Evolutionary conservation across 2,329 filamentous ascomycete genomes (phyloP).

Genomic region (Claviceps arundinis): DNA sequence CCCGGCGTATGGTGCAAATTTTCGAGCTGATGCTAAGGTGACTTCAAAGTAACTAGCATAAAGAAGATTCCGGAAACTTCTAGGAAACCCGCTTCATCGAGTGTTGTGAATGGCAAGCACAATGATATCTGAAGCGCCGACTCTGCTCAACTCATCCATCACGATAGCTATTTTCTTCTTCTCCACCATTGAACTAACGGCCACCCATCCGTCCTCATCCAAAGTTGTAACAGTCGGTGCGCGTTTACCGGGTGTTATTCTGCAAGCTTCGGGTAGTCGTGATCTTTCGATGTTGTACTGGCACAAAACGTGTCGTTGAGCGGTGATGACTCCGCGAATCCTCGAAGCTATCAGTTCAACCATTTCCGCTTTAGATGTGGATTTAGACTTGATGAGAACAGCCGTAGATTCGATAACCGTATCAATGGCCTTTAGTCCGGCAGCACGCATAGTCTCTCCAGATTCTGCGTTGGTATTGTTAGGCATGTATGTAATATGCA

Average conservation of each 20-base stretch:
- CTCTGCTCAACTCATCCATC: conserved; percentile 70
- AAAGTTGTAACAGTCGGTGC: conserved; percentile 84
- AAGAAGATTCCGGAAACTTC: neutral
- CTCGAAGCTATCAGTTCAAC: conserved; percentile 75
- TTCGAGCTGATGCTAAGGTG: neutral
- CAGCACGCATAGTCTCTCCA: conserved; percentile 94
- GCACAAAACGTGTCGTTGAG: conserved; percentile 86
- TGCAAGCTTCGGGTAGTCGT: conserved; percentile 51
- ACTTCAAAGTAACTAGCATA: neutral
- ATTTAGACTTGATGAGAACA: conserved; percentile 81
- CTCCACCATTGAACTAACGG: conserved; percentile 88
- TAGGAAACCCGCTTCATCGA: conserved; percentile 22
- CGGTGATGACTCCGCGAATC: conserved; percentile 88
- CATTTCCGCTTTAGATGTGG: conserved; percentile 64
- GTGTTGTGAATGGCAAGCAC: conserved; percentile 79
- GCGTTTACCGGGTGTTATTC: conserved; percentile 84
- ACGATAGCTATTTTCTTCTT: conserved; percentile 71
- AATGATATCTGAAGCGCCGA: conserved; percentile 74
- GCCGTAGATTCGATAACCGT: conserved; percentile 83
- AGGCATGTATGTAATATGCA: conserved; percentile 3
- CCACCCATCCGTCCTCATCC: conserved; percentile 83
- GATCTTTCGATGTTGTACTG: conserved; percentile 82
- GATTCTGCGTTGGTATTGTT: conserved; percentile 50
- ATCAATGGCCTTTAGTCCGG: conserved; percentile 84
- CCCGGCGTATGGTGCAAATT: too few species aligned